These are phyloP conservation scores for Picocystis sp. DNA, from an alignment of 163 green algal genomes.

Conservation along the genomic window DNA sequence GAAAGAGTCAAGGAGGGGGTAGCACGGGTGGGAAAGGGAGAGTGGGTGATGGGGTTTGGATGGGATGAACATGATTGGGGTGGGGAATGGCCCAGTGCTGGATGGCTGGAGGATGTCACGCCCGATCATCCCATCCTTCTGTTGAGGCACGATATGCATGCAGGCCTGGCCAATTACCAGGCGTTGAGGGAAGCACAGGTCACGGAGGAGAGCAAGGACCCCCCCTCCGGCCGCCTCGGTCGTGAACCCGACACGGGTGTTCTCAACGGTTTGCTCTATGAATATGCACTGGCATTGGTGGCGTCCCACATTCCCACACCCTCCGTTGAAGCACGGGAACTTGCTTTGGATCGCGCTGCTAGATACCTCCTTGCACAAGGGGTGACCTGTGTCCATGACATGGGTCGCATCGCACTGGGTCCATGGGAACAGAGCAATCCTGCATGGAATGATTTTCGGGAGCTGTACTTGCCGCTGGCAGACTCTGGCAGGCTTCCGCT, in stretches of 20 bases:
- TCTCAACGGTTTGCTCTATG: constrained; percentile 30
- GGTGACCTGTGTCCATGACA: constrained; percentile 40
- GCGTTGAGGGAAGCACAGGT: constrained; percentile 36
- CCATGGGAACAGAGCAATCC: constrained; percentile 12
- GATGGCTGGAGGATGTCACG: constrained; percentile 28
- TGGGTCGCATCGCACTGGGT: constrained; percentile 30
- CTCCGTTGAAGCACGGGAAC: constrained; percentile 6
- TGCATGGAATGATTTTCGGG: constrained; percentile 23
- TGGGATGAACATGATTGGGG: constrained; percentile 38
- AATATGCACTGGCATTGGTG: constrained; percentile 28
- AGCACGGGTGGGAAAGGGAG: constrained; percentile 8
- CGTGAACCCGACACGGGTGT: constrained; percentile 28
- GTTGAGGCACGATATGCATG: constrained; percentile 39
- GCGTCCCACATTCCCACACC: constrained; percentile 18
- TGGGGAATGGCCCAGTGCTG: constrained; percentile 17
- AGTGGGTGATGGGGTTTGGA: constrained; percentile 32
- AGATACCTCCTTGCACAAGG: constrained; percentile 27
- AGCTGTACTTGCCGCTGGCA: constrained; percentile 31
- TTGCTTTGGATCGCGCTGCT: constrained; percentile 21
- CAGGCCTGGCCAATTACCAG: constrained; percentile 33
- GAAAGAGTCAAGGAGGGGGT: constrained; percentile 1
- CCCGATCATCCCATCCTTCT: constrained; percentile 27
- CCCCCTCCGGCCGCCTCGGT: constrained; percentile 25
- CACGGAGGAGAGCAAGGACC: constrained; percentile 2
- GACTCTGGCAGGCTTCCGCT: constrained; percentile 26